These are phyloP conservation scores for Entoloma clypeatum DNA, from an alignment of 1,284 basidiomycete species.

Conservation along the genomic window DNA sequence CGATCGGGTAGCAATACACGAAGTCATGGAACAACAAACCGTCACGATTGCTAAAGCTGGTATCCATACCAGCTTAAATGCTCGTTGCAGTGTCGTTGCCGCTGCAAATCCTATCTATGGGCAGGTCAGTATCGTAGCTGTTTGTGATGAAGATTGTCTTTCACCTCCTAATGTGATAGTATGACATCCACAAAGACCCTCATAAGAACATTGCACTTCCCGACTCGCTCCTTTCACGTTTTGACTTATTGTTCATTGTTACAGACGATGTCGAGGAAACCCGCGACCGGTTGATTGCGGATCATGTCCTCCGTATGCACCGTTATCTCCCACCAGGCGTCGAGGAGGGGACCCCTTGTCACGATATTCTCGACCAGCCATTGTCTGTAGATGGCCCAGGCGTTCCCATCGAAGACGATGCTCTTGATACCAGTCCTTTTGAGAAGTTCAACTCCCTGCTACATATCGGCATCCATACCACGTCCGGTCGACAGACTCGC, in stretches of 20 bases:
- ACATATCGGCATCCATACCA: conserved; percentile 74
- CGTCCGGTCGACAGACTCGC: conserved; percentile 44
- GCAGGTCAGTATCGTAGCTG: conserved; percentile 54
- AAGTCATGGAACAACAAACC: conserved; percentile 99
- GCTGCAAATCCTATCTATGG: conserved; percentile 99
- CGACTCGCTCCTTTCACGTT: conserved; percentile 97
- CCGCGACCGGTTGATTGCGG: conserved; percentile 91
- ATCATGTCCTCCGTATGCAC: conserved; percentile 98
- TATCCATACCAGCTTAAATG: conserved; percentile 97
- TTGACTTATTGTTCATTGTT: conserved; percentile 97
- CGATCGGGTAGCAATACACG: conserved; percentile 99
- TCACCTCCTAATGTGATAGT: conserved; percentile 47
- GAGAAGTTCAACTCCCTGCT: conserved; percentile 97
- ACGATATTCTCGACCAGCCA: conserved; percentile 86
- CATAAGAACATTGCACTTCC: conserved; percentile 98
- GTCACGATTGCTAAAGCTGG: conserved; percentile 99
- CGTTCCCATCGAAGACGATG: conserved; percentile 52
- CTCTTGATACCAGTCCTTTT: conserved; percentile 76
- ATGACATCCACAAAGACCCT: conserved; percentile 99
- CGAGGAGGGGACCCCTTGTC: conserved; percentile 89
- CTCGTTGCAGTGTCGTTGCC: conserved; percentile 95
- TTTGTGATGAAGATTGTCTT: conserved; percentile 4
- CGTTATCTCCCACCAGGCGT: conserved; percentile 94
- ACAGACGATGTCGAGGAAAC: conserved; percentile 98
- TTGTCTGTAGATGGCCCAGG: conserved; percentile 79